Evolutionary conservation across 371 early-diverging fungal species (phyloP).

Genomic region (Mortierella sp.): DNA sequence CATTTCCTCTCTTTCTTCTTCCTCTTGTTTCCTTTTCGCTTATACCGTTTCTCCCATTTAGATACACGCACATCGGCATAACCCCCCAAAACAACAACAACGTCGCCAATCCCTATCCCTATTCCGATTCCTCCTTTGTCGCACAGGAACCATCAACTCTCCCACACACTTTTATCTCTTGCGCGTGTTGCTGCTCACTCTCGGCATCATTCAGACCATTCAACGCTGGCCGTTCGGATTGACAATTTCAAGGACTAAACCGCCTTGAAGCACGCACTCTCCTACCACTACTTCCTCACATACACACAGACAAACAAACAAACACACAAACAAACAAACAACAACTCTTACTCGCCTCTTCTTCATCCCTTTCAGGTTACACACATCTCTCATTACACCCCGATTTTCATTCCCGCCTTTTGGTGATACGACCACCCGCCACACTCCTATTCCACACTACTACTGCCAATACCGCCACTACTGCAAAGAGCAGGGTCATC

Average conservation of each 20-base stretch:
- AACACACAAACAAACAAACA: not conserved
- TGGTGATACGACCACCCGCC: not conserved
- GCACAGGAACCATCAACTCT: not conserved
- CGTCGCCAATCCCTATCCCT: not conserved
- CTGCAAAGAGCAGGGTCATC: not conserved
- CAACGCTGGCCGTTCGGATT: not conserved
- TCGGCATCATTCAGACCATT: conserved; percentile 3
- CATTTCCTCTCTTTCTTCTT: not conserved
- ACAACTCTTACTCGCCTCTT: not conserved
- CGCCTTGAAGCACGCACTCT: not conserved
- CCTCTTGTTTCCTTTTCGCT: not conserved
- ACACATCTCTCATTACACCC: not conserved
- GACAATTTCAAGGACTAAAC: not conserved
- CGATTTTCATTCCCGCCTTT: not conserved
- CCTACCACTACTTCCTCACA: not conserved
- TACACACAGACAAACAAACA: not conserved
- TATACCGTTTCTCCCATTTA: not conserved
- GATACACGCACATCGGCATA: not conserved
- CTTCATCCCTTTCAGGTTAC: not conserved
- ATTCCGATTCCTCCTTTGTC: not conserved
- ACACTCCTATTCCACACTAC: not conserved
- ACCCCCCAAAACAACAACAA: not conserved
- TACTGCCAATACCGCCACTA: not conserved
- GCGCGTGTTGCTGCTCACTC: not conserved
- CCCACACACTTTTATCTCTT: not conserved